Evolutionary conservation across 306 rosid genomes (phyloP).

Genomic region (Prunus dulcis): DNA sequence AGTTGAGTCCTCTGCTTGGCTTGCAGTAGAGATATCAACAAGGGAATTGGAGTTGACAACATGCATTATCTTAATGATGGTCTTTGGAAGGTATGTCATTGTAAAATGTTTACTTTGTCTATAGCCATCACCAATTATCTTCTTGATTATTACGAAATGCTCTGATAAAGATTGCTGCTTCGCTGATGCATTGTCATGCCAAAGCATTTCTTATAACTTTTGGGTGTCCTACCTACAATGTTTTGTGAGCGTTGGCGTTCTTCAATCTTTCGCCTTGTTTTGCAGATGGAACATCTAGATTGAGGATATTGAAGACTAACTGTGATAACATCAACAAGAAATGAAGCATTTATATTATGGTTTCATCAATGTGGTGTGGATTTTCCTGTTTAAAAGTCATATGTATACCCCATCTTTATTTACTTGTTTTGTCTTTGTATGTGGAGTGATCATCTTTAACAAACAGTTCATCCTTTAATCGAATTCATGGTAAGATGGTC

Average conservation of each 20-base stretch:
- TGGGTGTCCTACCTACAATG: background rate
- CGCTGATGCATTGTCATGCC: background rate
- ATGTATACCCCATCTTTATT: background rate
- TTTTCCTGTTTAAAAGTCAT: background rate
- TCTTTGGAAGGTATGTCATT: conserved; percentile 85
- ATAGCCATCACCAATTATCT: background rate
- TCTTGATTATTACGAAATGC: background rate
- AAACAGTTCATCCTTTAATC: background rate
- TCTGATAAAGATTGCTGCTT: background rate
- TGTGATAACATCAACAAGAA: conserved; percentile 1
- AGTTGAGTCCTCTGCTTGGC: conserved; percentile 23
- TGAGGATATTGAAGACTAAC: conserved; percentile 40
- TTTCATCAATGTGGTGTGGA: background rate
- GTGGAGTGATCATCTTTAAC: conserved; percentile 3
- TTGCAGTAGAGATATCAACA: conserved; percentile 81
- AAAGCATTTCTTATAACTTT: background rate
- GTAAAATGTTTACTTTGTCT: conserved; percentile 13
- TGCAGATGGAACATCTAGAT: conserved; percentile 80
- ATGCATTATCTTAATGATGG: conserved; percentile 99
- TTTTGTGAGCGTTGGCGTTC: background rate
- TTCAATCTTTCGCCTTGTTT: background rate
- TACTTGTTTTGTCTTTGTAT: background rate
- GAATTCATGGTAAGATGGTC: background rate
- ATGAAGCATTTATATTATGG: background rate
- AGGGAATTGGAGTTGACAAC: conserved; percentile 96